Base-by-base conservation (phyloP, 129 eudicot species). In the Centrapalus pauciflorus region DNA sequence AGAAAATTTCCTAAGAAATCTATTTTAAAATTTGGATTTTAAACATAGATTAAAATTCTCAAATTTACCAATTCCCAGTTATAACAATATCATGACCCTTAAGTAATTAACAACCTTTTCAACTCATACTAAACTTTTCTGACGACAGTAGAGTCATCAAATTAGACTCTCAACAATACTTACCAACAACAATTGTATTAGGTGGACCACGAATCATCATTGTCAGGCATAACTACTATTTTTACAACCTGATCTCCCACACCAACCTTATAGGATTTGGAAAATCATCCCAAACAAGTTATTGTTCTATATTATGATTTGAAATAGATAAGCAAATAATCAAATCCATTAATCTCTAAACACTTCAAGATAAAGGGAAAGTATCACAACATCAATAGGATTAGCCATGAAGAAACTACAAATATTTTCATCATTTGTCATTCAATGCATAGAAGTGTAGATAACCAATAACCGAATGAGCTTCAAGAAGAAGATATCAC, bases 151-250 rank as follows among this genome's bases (percentile, higher is more conserved):
- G n/a, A n/a, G n/a, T n/a, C n/a, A n/a, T n/a, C n/a, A n/a, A n/a
- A n/a, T n/a, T n/a, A n/a, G n/a, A n/a, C n/a, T n/a, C n/a, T n/a
- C n/a, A n/a, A n/a, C n/a, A n/a, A n/a, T n/a, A n/a, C n/a, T n/a
- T n/a, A n/a, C n/a, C n/a, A n/a, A n/a, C n/a, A n/a, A n/a, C n/a
- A n/a, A n/a, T n/a, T n/a, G n/a, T n/a, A n/a, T n/a, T n/a, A n/a
- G n/a, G n/a, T n/a, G n/a, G n/a, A n/a, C n/a, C n/a, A n/a, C n/a
- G n/a, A n/a, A n/a, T n/a, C n/a, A n/a, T 83, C 85, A 76, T 87
- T 87, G 62, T 90, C 96, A 61, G 98, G 96, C 96, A 91, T 91
- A 67, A 8, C 72, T 41, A 60, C 66, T 50, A 43, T 38, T 24
- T 75, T 74, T 66, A 80, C 72, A 56, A 75, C 56, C 57, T 66